These are phyloP conservation scores for Mycocalia duriaeana DNA, from an alignment of 1,284 basidiomycete species.

Conservation along the genomic window DNA sequence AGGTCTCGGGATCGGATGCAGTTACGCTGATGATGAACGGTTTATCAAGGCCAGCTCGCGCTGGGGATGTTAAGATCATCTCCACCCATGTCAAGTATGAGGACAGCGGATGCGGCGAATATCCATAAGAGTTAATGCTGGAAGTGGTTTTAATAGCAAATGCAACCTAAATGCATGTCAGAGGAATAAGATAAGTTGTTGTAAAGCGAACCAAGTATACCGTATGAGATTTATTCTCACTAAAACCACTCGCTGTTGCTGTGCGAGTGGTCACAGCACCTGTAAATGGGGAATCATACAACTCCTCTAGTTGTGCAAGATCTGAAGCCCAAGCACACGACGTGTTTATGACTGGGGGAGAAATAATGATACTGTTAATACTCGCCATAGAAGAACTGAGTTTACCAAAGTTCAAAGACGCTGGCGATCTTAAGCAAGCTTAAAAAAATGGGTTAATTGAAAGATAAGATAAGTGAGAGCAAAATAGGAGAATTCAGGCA, in stretches of 20 bases:
- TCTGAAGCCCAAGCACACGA: conserved; percentile 78
- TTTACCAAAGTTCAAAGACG: too few species aligned
- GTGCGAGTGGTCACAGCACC: conserved; percentile 78
- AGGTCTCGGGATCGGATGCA: conserved; percentile 44
- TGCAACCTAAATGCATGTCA: conserved; percentile 41
- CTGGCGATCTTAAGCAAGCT: too few species aligned
- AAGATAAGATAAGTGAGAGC: not conserved
- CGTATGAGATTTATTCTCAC: conserved; percentile 55
- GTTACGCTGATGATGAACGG: conserved; percentile 77
- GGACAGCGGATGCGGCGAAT: conserved; percentile 67
- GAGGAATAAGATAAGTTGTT: not conserved
- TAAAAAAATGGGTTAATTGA: too few species aligned
- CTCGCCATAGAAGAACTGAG: conserved; percentile 45
- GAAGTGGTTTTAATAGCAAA: conserved; percentile 45
- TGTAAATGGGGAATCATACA: conserved; percentile 63
- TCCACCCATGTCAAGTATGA: conserved; percentile 62
- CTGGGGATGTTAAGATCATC: conserved; percentile 36
- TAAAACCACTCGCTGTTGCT: conserved; percentile 61
- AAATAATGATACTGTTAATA: conserved; percentile 44
- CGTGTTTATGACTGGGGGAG: conserved; percentile 65
- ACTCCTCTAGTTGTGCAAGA: conserved; percentile 49
- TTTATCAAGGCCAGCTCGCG: conserved; percentile 32
- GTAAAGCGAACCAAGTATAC: conserved; percentile 29
- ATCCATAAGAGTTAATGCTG: conserved; percentile 76
- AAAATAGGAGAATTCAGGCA: not conserved